Evolutionary conservation across 2,329 filamentous ascomycete genomes (phyloP).

Genomic region (Colletotrichum destructivum): DNA sequence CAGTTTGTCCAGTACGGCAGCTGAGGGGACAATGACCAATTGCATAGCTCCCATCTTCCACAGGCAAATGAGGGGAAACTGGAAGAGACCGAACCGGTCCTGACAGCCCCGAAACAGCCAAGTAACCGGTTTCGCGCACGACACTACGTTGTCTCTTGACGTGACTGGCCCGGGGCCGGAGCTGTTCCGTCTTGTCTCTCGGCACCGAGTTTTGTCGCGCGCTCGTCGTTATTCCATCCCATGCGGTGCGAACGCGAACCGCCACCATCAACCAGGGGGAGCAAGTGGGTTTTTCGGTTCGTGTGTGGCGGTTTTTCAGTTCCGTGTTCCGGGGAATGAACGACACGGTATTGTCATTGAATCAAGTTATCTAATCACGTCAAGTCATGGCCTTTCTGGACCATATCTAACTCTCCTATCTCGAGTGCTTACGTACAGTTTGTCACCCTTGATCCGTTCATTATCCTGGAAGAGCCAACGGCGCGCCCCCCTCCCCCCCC

Average conservation of each 20-base stretch:
- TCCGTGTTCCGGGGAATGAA: neutral
- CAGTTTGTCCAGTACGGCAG: neutral
- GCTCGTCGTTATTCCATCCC: neutral
- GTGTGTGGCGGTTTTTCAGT: too few species aligned
- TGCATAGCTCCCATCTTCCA: too few species aligned
- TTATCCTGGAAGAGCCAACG: too few species aligned
- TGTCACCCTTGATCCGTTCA: conserved; percentile 1
- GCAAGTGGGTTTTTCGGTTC: too few species aligned
- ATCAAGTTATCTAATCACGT: conserved; percentile 16
- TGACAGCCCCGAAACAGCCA: neutral
- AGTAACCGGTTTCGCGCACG: neutral
- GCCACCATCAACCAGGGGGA: too few species aligned
- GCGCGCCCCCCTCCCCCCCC: neutral
- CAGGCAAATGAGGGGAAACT: conserved; percentile 12
- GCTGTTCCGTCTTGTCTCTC: neutral
- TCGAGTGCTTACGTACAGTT: conserved; percentile 5
- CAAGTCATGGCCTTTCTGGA: conserved; percentile 7
- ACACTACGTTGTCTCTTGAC: neutral
- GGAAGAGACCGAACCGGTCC: conserved; percentile 26
- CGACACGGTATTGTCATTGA: neutral
- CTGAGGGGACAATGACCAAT: neutral
- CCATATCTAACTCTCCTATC: neutral
- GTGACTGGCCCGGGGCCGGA: neutral
- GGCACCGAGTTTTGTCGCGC: neutral
- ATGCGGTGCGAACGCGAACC: too few species aligned